Conservation (phyloP, 2,329 filamentous ascomycete genomes). For the Nakataea oryzae region DNA sequence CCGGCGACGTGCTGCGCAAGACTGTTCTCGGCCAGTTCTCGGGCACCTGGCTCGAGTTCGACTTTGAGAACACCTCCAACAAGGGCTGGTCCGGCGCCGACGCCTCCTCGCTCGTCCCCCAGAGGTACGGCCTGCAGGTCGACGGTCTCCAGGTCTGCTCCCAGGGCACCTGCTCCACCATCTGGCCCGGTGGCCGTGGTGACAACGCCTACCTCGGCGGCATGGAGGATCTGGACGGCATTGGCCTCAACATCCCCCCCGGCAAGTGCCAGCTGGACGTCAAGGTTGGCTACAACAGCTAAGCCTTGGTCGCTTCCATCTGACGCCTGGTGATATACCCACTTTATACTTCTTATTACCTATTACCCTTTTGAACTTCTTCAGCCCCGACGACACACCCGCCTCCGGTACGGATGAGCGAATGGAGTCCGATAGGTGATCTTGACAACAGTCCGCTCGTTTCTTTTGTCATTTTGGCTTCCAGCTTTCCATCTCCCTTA, state of each 20-base stretch:
- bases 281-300: slow-evolving; percentile 10
- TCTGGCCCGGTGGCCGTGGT: slow-evolving; percentile 16
- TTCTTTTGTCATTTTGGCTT: slow-evolving; percentile 1
- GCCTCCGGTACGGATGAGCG: neutral
- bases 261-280: slow-evolving; percentile 12
- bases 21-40: slow-evolving; percentile 29
- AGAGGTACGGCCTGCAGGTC: slow-evolving; percentile 22
- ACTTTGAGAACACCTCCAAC: slow-evolving; percentile 35
- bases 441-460: neutral
- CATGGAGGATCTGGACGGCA: slow-evolving; percentile 20
- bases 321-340: neutral
- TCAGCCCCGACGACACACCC: neutral
- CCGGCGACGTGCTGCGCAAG: slow-evolving; percentile 17
- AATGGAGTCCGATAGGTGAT: neutral
- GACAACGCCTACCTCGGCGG: slow-evolving; percentile 23
- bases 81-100: slow-evolving; percentile 38
- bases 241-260: slow-evolving; percentile 21
- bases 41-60: slow-evolving; percentile 39
- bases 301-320: neutral
- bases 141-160: slow-evolving; percentile 28
- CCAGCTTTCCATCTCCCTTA: neutral
- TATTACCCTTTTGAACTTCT: neutral
- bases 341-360: neutral
- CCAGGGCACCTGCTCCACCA: slow-evolving; percentile 19
- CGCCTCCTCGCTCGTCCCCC: slow-evolving; percentile 36